Evolutionary conservation across 1,284 basidiomycete species (phyloP).

Genomic region (Vanrija pseudolonga): DNA sequence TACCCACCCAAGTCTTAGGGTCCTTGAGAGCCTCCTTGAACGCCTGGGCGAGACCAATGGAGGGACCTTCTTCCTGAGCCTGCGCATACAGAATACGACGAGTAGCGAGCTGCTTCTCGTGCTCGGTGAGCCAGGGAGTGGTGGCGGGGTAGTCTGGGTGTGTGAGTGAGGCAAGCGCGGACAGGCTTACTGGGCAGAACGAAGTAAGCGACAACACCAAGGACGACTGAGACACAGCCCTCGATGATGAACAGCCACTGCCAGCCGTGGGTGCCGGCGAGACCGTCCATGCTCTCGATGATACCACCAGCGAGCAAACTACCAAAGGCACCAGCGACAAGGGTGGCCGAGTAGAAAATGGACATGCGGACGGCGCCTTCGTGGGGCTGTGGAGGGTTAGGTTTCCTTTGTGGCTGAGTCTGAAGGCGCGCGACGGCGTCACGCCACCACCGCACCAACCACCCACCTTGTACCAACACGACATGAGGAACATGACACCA

Average conservation of each 20-base stretch:
- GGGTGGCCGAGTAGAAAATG: conserved; percentile 26
- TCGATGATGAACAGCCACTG: conserved; percentile 53
- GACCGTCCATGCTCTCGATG: conserved; percentile 25
- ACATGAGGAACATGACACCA: conserved; percentile 40
- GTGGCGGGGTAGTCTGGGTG: conserved; percentile 7
- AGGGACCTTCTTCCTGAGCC: neutral
- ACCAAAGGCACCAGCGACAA: conserved; percentile 24
- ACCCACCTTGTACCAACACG: conserved; percentile 29
- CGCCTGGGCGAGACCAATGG: conserved; percentile 1
- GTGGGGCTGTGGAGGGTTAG: conserved; percentile 2
- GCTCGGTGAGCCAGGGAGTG: neutral
- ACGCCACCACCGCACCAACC: neutral
- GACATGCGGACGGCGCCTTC: conserved; percentile 36
- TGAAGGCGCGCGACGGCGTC: conserved; percentile 10
- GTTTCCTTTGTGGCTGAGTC: conserved; percentile 28
- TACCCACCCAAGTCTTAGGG: conserved; percentile 35
- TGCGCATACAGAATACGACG: conserved; percentile 1
- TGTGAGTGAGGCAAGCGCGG: neutral
- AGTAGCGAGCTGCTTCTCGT: neutral
- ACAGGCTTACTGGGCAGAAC: conserved; percentile 39
- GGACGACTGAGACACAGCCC: conserved; percentile 51
- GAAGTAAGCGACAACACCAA: conserved; percentile 49
- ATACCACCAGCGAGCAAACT: conserved; percentile 34
- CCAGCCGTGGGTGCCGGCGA: conserved; percentile 27
- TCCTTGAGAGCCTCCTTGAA: conserved; percentile 24